Percentiles rank a stretch among this genome's conserved stretches.
Evolutionary conservation across 345 rosid genomes (phyloP).

Genomic region (Syzygium aromaticum): DNA sequence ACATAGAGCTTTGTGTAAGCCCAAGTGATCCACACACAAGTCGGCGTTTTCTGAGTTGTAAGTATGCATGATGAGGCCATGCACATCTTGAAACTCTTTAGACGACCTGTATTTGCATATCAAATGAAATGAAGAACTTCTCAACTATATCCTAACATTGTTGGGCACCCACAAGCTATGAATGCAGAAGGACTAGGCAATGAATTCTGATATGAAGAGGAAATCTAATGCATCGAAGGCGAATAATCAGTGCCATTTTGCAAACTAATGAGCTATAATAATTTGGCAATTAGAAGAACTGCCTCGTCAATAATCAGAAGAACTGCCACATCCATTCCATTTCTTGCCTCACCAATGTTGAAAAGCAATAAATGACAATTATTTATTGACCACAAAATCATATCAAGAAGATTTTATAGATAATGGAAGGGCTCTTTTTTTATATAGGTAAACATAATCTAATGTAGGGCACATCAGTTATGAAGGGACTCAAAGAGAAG

Average conservation of each 20-base stretch:
- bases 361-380: background rate
- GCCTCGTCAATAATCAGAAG: background rate
- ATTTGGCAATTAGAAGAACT: background rate
- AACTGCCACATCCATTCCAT: background rate
- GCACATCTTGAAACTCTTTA: conserved; percentile 82
- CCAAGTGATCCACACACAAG: conserved; percentile 82
- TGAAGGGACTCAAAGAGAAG: background rate
- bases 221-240: background rate
- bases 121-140: conserved; percentile 53
- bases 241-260: background rate
- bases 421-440: background rate
- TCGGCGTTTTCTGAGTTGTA: conserved; percentile 77
- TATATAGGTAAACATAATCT: background rate
- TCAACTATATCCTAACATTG: background rate
- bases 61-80: conserved; percentile 86
- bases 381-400: background rate
- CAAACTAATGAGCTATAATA: background rate
- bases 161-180: conserved; percentile 13
- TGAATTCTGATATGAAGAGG: background rate
- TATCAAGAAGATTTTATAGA: background rate
- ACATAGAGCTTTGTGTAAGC: conserved; percentile 93
- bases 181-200: conserved; percentile 17
- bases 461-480: background rate
- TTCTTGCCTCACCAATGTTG: background rate
- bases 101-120: conserved; percentile 79